Evolutionary conservation across 2,329 filamentous ascomycete species (phyloP), one percentile per base, ranked within the genome.

Genomic region (Colletotrichum karsti): DNA sequence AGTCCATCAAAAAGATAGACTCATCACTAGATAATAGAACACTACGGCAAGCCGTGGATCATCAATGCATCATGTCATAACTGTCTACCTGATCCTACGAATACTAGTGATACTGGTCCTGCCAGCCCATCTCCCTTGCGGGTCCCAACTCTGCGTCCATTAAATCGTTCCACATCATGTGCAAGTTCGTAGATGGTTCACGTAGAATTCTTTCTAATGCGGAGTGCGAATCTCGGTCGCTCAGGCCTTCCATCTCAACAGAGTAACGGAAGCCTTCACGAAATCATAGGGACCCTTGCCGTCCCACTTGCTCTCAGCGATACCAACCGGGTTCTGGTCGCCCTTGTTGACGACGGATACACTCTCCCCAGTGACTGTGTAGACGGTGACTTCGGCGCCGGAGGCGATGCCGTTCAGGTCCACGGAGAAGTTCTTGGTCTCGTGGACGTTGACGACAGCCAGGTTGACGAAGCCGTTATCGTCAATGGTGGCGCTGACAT

Each of bases 391-490:
- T 2, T 84, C 78, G 2, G 79, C 80, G 0, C 81, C 83, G 5
- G 73, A 73, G 0, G 68, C 60, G 18, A 89, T 76, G 0, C 91
- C 91, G 42, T 85, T 82, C n/a, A 94, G 72, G 46, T 86, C 82
- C 0, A 87, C 87, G 69, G 87, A 83, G 60, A 91, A 90, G 63
- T 85, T 87, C 69, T 85, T 82, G 8, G 85, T 83, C 69, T 91
- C 88, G 68, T 86, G 84, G 30, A 93, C 85, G 76, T 96, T 96
- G 15, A 94, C 91, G 1, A 95, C 92, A 3, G 87, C 92, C 70
- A 95, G 72, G 70, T 84, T 91, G 1, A 91, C 83, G 58, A 82
- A 86, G 0, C 91, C 92, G 26, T 83, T 88, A 37, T 82, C 84
- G 50, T 85, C 83, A 5, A 91, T 72, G 2, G 85, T 81, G 2